Conservation (phyloP, 2,329 filamentous ascomycete species). For the Chalara sp. region DNA sequence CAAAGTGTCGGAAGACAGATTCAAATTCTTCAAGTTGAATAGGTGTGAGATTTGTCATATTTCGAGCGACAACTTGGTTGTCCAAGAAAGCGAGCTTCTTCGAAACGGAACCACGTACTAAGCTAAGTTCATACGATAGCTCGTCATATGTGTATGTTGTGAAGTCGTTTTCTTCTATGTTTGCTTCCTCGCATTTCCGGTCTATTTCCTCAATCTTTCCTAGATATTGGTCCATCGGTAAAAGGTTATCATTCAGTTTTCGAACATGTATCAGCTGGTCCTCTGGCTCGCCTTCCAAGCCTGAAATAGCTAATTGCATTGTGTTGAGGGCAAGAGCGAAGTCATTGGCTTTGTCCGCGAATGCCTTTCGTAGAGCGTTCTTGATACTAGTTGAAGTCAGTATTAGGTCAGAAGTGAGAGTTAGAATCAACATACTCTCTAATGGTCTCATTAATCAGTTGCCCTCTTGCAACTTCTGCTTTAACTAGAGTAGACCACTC, state of each 20-base stretch:
- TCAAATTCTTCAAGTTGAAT: constrained; percentile 99
- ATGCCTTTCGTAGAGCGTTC: constrained; percentile 83
- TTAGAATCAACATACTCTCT: constrained; percentile 58
- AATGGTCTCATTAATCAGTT: constrained; percentile 96
- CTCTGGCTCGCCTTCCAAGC: constrained; percentile 94
- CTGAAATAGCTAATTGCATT: constrained; percentile 88
- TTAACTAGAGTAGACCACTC: constrained; percentile 77
- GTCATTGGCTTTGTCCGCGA: constrained; percentile 97
- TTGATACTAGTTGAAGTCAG: constrained; percentile 64
- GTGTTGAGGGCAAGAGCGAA: constrained; percentile 94
- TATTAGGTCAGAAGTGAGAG: constrained; percentile 4
- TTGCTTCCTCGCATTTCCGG: constrained; percentile 86
- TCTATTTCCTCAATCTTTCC: constrained; percentile 82
- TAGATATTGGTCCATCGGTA: constrained; percentile 86
- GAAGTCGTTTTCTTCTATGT: constrained; percentile 98
- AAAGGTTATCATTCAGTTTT: constrained; percentile 75
- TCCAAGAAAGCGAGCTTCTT: constrained; percentile 97
- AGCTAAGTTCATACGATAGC: constrained; percentile 82
- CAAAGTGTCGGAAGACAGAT: constrained; percentile 96
- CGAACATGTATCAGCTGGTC: constrained; percentile 87
- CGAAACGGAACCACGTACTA: constrained; percentile 86
- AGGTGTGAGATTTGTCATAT: constrained; percentile 97
- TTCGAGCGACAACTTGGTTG: constrained; percentile 96
- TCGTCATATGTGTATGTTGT: constrained; percentile 99
- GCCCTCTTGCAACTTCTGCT: constrained; percentile 80